These are phyloP conservation scores for Porphyridium purpureum DNA, from an alignment of 23 red algal genomes.

Conservation along the genomic window DNA sequence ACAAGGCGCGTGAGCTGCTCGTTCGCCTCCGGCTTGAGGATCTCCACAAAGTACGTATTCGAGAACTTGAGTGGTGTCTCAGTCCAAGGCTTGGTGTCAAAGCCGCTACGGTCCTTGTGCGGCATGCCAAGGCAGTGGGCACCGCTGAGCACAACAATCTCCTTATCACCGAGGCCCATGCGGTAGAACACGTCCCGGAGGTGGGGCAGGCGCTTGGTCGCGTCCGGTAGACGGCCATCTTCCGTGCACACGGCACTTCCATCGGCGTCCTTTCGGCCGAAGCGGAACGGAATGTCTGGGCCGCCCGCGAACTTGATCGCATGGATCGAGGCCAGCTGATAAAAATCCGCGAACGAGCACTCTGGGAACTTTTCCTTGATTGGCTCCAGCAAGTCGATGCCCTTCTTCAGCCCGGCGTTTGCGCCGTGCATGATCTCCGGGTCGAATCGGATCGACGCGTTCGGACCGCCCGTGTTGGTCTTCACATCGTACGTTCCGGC, in stretches of 20 bases:
- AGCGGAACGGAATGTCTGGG: constrained; percentile 29
- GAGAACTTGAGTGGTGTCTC: constrained; percentile 15
- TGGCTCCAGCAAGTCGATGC: constrained; percentile 10
- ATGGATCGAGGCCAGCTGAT: constrained; percentile 22
- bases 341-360: constrained; percentile 27
- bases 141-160: constrained; percentile 34
- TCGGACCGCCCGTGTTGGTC: constrained; percentile 25
- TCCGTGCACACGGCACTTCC: constrained; percentile 3
- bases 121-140: constrained; percentile 25
- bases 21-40: constrained; percentile 14
- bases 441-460: constrained; percentile 37
- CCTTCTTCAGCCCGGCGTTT: constrained; percentile 22
- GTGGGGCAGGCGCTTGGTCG: constrained; percentile 13
- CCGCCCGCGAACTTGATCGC: constrained; percentile 37
- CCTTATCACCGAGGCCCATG: constrained; percentile 40
- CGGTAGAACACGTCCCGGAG: constrained; percentile 34
- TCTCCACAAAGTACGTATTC: constrained; percentile 25
- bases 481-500: constrained; percentile 25
- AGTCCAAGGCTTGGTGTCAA: constrained; percentile 19
- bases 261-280: constrained; percentile 30
- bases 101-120: constrained; percentile 28
- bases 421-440: constrained; percentile 24
- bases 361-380: constrained; percentile 37
- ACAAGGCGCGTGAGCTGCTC: constrained; percentile 7
- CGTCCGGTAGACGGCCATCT: constrained; percentile 32